These are phyloP conservation scores for Alternaria angustiovoidea DNA, from an alignment of 2,329 filamentous ascomycete species.

Conservation along the genomic window DNA sequence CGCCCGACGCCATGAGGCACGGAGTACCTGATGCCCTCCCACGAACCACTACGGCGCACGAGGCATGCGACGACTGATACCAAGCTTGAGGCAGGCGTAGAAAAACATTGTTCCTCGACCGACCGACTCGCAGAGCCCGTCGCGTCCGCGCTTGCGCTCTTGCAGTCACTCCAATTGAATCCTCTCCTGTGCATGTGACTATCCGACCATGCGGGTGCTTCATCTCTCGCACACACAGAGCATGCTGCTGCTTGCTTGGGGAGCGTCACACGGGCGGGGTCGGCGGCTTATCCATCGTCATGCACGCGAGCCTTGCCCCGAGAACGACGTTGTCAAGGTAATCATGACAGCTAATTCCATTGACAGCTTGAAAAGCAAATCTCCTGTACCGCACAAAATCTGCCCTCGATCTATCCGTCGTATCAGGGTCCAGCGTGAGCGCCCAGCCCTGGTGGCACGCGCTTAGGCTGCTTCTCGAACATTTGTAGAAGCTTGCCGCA, in stretches of 20 bases:
- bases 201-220: slow-evolving; percentile 17
- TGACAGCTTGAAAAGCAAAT: not conserved
- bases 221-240: not conserved
- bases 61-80: slow-evolving; percentile 10
- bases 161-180: not conserved
- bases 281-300: not conserved
- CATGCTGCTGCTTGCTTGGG: not conserved
- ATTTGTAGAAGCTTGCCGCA: slow-evolving; percentile 40
- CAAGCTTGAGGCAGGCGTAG: slow-evolving; percentile 8
- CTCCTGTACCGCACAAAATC: not conserved
- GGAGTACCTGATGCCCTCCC: slow-evolving; percentile 19
- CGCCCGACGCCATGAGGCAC: slow-evolving; percentile 23
- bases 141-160: not conserved
- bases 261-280: slow-evolving; percentile 9
- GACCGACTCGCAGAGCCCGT: not conserved
- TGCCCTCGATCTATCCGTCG: slow-evolving; percentile 3
- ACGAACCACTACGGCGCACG: slow-evolving; percentile 21
- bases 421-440: slow-evolving; percentile 1
- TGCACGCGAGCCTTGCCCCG: slow-evolving; percentile 3
- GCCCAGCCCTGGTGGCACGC: slow-evolving; percentile 8
- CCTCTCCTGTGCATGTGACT: slow-evolving; percentile 19
- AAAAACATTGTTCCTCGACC: not conserved
- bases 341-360: not conserved
- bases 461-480: slow-evolving; percentile 34
- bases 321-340: not conserved